Evolutionary conservation across 1,284 basidiomycete genomes (phyloP).

Genomic region (Melampsora americana): DNA sequence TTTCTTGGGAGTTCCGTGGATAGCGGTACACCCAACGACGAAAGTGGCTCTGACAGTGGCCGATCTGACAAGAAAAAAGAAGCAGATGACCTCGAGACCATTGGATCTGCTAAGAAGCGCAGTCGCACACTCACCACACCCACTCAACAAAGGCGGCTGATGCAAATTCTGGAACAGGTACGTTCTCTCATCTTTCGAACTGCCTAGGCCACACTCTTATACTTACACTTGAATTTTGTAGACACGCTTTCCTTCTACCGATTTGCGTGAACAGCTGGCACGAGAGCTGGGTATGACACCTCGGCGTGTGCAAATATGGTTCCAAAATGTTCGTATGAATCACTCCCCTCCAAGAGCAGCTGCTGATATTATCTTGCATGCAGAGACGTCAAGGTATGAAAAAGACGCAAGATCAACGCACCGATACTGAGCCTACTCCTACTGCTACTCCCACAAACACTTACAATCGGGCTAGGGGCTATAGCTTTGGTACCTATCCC

Average conservation of each 20-base stretch:
- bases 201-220: neutral
- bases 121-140: conserved; percentile 72
- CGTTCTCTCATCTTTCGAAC: neutral
- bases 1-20: neutral
- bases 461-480: conserved; percentile 7
- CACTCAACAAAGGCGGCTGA: conserved; percentile 57
- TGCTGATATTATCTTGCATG: neutral
- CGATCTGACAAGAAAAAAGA: conserved; percentile 30
- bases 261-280: conserved; percentile 76
- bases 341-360: neutral
- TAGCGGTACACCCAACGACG: conserved; percentile 13
- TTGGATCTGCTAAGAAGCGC: conserved; percentile 57
- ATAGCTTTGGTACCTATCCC: conserved; percentile 35
- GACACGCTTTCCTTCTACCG: conserved; percentile 79
- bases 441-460: neutral
- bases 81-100: conserved; percentile 15
- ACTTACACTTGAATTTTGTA: conserved; percentile 51
- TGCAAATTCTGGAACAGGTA: conserved; percentile 39
- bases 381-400: conserved; percentile 43
- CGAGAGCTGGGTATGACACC: conserved; percentile 75
- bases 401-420: conserved; percentile 32
- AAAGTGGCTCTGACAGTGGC: conserved; percentile 37
- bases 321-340: conserved; percentile 48
- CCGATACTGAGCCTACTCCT: conserved; percentile 15
- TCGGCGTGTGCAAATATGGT: conserved; percentile 72